A percentile compares a stretch with the other conserved stretches of the same genome.
These are phyloP conservation scores for Rhododendron henanense DNA, from an alignment of 148 eudicot genomes.

Conservation along the genomic window DNA sequence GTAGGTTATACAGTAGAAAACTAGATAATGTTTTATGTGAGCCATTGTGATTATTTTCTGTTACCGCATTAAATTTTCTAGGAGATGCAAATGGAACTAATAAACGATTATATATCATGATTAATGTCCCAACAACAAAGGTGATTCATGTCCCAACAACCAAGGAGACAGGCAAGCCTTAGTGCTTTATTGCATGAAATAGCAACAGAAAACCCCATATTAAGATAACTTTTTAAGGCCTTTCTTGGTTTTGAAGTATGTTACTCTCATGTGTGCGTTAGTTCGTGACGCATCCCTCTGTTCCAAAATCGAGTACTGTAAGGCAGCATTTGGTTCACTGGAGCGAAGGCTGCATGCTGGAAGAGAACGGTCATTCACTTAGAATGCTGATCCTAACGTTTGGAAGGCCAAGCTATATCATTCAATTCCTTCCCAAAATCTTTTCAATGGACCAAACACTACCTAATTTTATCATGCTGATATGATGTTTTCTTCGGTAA, in stretches of 20 bases:
- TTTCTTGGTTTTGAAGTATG: not conserved
- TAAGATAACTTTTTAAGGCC: not conserved
- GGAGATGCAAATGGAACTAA: not conserved
- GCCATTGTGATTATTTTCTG: not conserved
- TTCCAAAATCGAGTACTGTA: not conserved
- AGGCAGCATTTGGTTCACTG: not conserved
- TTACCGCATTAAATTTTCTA: not conserved
- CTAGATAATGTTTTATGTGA: not conserved
- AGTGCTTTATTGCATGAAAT: not conserved
- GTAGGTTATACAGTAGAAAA: not conserved
- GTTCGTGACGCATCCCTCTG: not conserved
- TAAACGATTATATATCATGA: too few species aligned
- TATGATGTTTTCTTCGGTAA: not conserved
- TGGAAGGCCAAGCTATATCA: not conserved
- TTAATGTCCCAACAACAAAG: not conserved
- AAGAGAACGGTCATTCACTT: not conserved
- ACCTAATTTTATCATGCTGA: slow-evolving; percentile 32
- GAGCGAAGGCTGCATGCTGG: not conserved
- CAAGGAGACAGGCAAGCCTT: not conserved
- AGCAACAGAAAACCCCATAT: too few species aligned
- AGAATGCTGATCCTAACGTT: not conserved
- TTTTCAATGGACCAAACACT: not conserved
- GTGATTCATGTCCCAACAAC: not conserved
- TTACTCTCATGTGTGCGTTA: not conserved
- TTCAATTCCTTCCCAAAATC: not conserved